Percentiles rank a stretch among this genome's conserved stretches.
phyloP scores from a whole-genome alignment of 2,329 filamentous ascomycete species.

The Pseudocercospora fuligena region DNA sequence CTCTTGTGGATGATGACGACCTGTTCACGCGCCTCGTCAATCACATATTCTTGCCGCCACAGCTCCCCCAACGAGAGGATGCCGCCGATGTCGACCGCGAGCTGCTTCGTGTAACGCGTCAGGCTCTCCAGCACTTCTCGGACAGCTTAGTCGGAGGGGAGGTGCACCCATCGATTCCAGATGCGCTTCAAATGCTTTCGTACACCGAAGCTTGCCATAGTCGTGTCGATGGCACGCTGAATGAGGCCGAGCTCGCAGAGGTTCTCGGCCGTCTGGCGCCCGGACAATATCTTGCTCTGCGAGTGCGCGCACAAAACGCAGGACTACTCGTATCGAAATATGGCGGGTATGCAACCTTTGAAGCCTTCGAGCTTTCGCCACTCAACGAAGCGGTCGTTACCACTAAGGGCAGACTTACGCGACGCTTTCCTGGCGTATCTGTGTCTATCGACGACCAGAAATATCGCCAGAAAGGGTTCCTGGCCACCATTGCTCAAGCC shows the following conservation, averaged over 20 bases:
- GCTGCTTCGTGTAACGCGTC: slow-evolving; percentile 1
- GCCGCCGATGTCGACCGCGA: slow-evolving; percentile 10
- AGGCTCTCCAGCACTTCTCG: slow-evolving; percentile 7
- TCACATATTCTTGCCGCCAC: slow-evolving; percentile 50
- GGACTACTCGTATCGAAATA: slow-evolving; percentile 31
- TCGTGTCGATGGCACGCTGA: neutral
- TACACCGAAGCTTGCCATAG: slow-evolving; percentile 10
- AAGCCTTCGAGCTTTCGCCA: slow-evolving; percentile 66
- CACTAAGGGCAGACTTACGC: slow-evolving; percentile 57
- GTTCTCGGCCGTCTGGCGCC: slow-evolving; percentile 4
- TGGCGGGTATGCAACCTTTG: slow-evolving; percentile 52
- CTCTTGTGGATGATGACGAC: slow-evolving; percentile 10
- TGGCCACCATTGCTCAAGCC: slow-evolving; percentile 19
- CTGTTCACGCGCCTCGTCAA: slow-evolving; percentile 37
- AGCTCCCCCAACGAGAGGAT: slow-evolving; percentile 43
- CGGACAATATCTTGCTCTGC: slow-evolving; percentile 13
- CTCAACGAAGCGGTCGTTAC: slow-evolving; percentile 58
- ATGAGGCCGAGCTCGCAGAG: slow-evolving; percentile 5
- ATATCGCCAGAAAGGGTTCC: slow-evolving; percentile 41
- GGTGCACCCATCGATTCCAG: neutral
- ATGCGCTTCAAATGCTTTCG: neutral
- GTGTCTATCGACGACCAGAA: slow-evolving; percentile 42
- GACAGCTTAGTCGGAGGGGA: neutral
- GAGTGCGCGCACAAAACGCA: slow-evolving; percentile 32
- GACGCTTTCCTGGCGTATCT: slow-evolving; percentile 64